Base-by-base conservation (phyloP, 768 basidiomycete species). In the Termitomyces sp. region DNA sequence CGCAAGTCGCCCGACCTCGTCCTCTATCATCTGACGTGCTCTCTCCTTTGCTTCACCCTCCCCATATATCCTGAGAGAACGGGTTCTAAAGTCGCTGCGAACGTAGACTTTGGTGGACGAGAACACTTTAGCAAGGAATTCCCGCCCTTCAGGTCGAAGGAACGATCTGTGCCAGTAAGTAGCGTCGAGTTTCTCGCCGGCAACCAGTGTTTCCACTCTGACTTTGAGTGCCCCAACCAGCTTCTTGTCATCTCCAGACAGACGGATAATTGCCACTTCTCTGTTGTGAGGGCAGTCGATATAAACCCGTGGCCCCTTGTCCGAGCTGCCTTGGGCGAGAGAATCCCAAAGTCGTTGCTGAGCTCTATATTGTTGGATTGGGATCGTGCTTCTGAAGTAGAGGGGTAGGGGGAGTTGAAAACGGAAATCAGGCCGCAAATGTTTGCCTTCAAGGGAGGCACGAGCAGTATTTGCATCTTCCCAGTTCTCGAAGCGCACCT, bases 181-280 rank as follows among this genome's bases (percentile, higher is more conserved):
- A 3, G 70, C 59, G 42, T 71, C 74, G 9, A 86, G 69, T 36
- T 69, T 79, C 40, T 81, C 78, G 5, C 85, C 85, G 24, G 72
- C 73, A 2, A 76, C 79, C 39, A 87, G 65, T 52, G 72, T 78
- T 66, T 87, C 86, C 0, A 83, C 80, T 52, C 84, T 72, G 13
- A 86, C 84, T 69, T 86, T 87, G 58, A 87, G 64, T 5, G 77
- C 73, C 1, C 86, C 86, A 1, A 80, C 75, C 1, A 76, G 77
- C 61, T 80, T 79, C 68, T 81, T 81, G 50, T 80, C 79, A 14
- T 79, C 72, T 0, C 85, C 85, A 1, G 71, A 62, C n/a, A 86
- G 72, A 4, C 69, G 75, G 40, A 86, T 74, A 16, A 71, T 68
- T 45, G 79, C 73, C 6, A 58, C 57, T 20, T 43, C 51, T 36